Base-by-base conservation (phyloP, 495 filamentous ascomycete species). In the Hyaloscypha finlandica region DNA sequence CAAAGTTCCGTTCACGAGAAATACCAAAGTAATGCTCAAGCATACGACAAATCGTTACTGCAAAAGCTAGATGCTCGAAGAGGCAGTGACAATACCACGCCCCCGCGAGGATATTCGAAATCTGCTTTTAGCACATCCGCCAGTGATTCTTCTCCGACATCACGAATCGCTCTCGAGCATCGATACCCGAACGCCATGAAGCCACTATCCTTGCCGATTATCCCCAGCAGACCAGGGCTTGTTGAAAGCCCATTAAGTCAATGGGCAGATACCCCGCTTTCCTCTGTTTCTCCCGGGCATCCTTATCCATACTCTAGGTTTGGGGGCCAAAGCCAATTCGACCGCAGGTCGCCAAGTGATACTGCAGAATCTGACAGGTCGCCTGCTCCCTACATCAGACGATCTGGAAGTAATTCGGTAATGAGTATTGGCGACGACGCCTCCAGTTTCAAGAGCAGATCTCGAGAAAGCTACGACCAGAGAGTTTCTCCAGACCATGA, bases 31-130 rank as follows among this genome's bases (percentile, higher is more conserved):
- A 86, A 83, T 65, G 89, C 85, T 19, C 86, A 91, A 70, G 86
- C 86, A 32, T 95, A 95, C 72, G 93, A 96, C 70, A 89, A 89
- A 73, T 88, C 89, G 65, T 78, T 94, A 60, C 77, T 95, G 31
- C 91, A 90, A 55, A 94, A 91, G 74, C 87, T 80, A 80, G 91
- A 79, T 84, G 87, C 77, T 74, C 83, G 63, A 80, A 86, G 74
- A 85, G 87, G 68, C 68, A 84, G 45, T 83, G 87, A 70, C 79
- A 88, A 73, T 35, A 70, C n/a, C 6, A 81, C 79, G 70, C 76
- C 86, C 66, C 78, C 83, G 33, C 81, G 83, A 61, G 83, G 81
- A 6, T 84, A 83, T 48, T 79, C 84, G 58, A 83, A 81, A 68
- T 76, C 79, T 42, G 80, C 85, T 11, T 74, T 84, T 70, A 89